Evolutionary conservation across 106 monocot species (phyloP).

Genomic region (Amphibolis antarctica): DNA sequence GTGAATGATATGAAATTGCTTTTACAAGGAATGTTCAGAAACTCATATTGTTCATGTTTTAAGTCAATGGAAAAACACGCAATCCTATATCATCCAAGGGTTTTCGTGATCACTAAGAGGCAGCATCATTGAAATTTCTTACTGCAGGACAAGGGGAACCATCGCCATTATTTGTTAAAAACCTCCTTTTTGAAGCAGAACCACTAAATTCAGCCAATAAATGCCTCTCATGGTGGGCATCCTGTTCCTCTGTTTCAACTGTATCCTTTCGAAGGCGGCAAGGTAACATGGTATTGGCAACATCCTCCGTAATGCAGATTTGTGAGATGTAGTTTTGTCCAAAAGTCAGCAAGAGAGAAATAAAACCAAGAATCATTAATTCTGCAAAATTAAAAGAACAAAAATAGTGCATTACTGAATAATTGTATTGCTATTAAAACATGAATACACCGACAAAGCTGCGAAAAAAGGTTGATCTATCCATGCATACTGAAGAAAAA

Average conservation of each 20-base stretch:
- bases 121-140: neutral
- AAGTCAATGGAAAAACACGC: too few species aligned
- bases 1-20: too few species aligned
- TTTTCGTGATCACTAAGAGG: too few species aligned
- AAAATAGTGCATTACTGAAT: neutral
- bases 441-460: neutral
- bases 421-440: neutral
- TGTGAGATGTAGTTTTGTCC: slow-evolving; percentile 68
- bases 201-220: slow-evolving; percentile 12
- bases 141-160: slow-evolving; percentile 7
- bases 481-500: neutral
- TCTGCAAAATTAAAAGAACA: slow-evolving; percentile 34
- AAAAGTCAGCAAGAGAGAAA: slow-evolving; percentile 73
- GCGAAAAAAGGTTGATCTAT: neutral
- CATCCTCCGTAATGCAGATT: slow-evolving; percentile 56
- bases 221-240: slow-evolving; percentile 14
- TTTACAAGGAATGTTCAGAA: too few species aligned
- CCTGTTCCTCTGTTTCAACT: slow-evolving; percentile 1
- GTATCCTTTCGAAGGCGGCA: slow-evolving; percentile 18
- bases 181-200: slow-evolving; percentile 3
- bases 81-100: too few species aligned
- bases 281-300: slow-evolving; percentile 77
- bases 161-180: neutral
- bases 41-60: too few species aligned
- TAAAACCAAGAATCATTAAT: slow-evolving; percentile 90